Base-by-base conservation (phyloP, 768 basidiomycete species). In the Leccinum longicurvipes region DNA sequence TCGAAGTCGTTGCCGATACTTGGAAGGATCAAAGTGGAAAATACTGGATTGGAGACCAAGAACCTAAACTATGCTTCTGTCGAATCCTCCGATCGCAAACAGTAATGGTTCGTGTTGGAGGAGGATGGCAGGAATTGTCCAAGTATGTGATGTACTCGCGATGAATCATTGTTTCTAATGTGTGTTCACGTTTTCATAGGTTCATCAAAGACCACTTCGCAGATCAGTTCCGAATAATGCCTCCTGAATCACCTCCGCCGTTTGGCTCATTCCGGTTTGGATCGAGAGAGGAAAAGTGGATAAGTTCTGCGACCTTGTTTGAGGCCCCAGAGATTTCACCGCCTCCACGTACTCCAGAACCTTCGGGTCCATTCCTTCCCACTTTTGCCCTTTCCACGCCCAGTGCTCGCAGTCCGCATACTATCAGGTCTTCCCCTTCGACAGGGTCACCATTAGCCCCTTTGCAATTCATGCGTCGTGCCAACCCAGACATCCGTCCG, bases 21-120 rank as follows among this genome's bases (percentile, higher is more conserved):
- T 96, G 93, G 93, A 85, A 86, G 68, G 93, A 95, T 67, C 86
- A 91, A 72, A 93, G 92, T 58, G 93, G 93, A 19, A 93, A 94
- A 66, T 94, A 95, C 66, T 96, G 92, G 93, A 97, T 96, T 62
- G 95, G 95, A 14, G 87, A 92, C 61, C 84, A 91, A 62, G 91
- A 95, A 50, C 84, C 92, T 6, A 93, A 86, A 70, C 76, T 96
- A 29, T 95, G 92, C 70, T 96, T 93, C 70, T 93, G 93, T 70
- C 82, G 94, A 25, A 96, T 96, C 46, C 74, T 96, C 25, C 85
- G 93, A 11, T 93, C 89, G 1, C 89, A 93, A 64, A 93, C 90
- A 0, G 93, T 96, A 59, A 97, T 97, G 94, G 94, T 98, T 44
- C 83, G 94, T 56, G 92, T 97, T 14, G 94, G 94, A 25, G 95